A percentile compares a stretch with the other conserved stretches of the same genome.
These are phyloP conservation scores for Colletotrichum scovillei DNA, from an alignment of 2,329 filamentous ascomycete genomes.

Conservation along the genomic window DNA sequence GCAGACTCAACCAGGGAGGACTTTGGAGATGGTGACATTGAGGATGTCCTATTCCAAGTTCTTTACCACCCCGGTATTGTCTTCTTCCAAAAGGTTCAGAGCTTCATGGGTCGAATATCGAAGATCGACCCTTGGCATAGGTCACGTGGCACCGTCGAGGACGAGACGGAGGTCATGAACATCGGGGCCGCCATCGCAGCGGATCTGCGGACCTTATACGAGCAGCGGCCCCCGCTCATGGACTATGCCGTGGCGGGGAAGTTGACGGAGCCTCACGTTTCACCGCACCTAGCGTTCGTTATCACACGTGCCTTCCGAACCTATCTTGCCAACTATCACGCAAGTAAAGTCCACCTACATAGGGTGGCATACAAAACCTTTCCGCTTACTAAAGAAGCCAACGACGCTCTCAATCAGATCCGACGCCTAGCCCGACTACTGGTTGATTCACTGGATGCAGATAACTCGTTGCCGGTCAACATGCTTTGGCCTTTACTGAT, in stretches of 20 bases:
- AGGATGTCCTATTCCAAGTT: slow-evolving; percentile 65
- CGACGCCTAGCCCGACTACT: slow-evolving; percentile 59
- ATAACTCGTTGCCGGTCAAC: slow-evolving; percentile 63
- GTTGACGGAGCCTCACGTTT: slow-evolving; percentile 59
- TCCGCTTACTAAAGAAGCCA: slow-evolving; percentile 62
- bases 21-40: slow-evolving; percentile 49
- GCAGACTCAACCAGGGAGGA: slow-evolving; percentile 37
- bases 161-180: slow-evolving; percentile 69
- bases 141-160: slow-evolving; percentile 64
- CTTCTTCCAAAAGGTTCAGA: slow-evolving; percentile 69
- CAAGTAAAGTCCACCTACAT: slow-evolving; percentile 66
- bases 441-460: slow-evolving; percentile 50
- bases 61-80: slow-evolving; percentile 66
- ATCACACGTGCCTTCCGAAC: slow-evolving; percentile 66
- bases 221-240: slow-evolving; percentile 63
- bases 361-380: slow-evolving; percentile 66
- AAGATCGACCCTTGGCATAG: slow-evolving; percentile 68
- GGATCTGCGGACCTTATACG: slow-evolving; percentile 62
- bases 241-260: slow-evolving; percentile 65
- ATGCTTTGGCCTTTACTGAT: slow-evolving; percentile 69
- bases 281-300: slow-evolving; percentile 58
- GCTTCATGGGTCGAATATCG: slow-evolving; percentile 67
- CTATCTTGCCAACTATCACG: slow-evolving; percentile 67
- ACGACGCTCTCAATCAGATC: slow-evolving; percentile 60
- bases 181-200: slow-evolving; percentile 61